A percentile compares a stretch with the other conserved stretches of the same genome.
Conservation (phyloP, 345 rosid species). For the Crucihimalaya himalaica region DNA sequence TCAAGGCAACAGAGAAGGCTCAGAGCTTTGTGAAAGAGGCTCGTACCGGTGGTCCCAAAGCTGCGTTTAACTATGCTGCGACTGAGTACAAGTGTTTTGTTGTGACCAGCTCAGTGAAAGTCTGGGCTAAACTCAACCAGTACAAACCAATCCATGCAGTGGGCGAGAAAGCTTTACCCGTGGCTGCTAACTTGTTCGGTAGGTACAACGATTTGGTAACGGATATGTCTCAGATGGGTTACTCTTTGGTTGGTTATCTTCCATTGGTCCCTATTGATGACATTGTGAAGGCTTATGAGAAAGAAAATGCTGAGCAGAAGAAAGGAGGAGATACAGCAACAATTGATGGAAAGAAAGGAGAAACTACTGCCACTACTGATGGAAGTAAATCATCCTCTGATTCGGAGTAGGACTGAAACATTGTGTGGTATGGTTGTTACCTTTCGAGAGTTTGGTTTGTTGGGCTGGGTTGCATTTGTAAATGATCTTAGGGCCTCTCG, state of each 20-base stretch:
- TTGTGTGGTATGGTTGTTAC: neutral
- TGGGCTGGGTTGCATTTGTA: conserved; percentile 21
- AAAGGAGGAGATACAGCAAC: conserved; percentile 33
- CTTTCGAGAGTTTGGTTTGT: neutral
- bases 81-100: conserved; percentile 56
- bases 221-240: conserved; percentile 61
- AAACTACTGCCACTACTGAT: neutral
- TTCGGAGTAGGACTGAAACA: conserved; percentile 54
- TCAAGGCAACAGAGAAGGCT: conserved; percentile 50
- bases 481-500: conserved; percentile 20
- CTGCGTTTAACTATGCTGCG: conserved; percentile 55
- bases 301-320: conserved; percentile 39
- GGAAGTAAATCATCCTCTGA: conserved; percentile 41
- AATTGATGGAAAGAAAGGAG: conserved; percentile 3
- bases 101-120: conserved; percentile 55
- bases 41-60: conserved; percentile 57
- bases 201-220: conserved; percentile 54
- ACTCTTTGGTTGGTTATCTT: conserved; percentile 49
- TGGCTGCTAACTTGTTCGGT: conserved; percentile 55
- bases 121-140: conserved; percentile 55
- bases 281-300: conserved; percentile 56
- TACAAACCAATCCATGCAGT: conserved; percentile 53
- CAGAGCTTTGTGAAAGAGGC: conserved; percentile 55
- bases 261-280: conserved; percentile 77
- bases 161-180: conserved; percentile 54